These are phyloP conservation scores for Aspergillus avenaceus DNA, from an alignment of 495 filamentous ascomycete genomes.

Conservation along the genomic window DNA sequence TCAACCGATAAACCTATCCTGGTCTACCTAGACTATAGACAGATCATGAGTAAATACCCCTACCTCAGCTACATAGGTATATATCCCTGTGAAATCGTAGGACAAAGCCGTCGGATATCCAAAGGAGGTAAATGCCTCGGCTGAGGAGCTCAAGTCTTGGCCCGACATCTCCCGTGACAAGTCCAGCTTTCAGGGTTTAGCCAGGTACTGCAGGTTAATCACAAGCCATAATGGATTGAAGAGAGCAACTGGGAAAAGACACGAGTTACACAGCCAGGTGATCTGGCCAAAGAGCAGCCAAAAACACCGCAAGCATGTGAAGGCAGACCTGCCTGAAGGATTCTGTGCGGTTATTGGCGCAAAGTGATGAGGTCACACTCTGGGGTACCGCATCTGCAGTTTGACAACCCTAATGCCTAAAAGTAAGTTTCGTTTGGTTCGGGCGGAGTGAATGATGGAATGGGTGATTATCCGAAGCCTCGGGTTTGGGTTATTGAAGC, in stretches of 20 bases:
- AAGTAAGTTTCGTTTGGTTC: background rate
- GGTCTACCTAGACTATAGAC: background rate
- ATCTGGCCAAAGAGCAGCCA: background rate
- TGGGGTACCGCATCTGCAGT: background rate
- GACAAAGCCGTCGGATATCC: background rate
- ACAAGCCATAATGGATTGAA: slow-evolving; percentile 3
- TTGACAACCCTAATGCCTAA: background rate
- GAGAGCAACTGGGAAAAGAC: too few relatives aligned
- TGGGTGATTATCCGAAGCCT: background rate
- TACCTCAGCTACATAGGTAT: too few relatives aligned
- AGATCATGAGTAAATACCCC: too few relatives aligned
- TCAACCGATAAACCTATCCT: background rate
- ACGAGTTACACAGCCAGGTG: background rate
- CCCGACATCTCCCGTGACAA: slow-evolving; percentile 26
- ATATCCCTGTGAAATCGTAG: background rate
- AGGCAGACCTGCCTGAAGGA: background rate
- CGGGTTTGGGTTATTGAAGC: background rate
- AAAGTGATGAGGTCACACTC: slow-evolving; percentile 3
- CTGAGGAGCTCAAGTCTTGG: slow-evolving; percentile 22
- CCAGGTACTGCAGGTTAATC: background rate
- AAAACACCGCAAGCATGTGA: slow-evolving; percentile 6
- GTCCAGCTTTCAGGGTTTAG: background rate
- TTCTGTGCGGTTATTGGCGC: background rate
- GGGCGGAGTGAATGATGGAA: background rate
- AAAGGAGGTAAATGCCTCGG: slow-evolving; percentile 22